Evolutionary conservation across 345 rosid genomes (phyloP).

Genomic region (Eucalyptus pumila): DNA sequence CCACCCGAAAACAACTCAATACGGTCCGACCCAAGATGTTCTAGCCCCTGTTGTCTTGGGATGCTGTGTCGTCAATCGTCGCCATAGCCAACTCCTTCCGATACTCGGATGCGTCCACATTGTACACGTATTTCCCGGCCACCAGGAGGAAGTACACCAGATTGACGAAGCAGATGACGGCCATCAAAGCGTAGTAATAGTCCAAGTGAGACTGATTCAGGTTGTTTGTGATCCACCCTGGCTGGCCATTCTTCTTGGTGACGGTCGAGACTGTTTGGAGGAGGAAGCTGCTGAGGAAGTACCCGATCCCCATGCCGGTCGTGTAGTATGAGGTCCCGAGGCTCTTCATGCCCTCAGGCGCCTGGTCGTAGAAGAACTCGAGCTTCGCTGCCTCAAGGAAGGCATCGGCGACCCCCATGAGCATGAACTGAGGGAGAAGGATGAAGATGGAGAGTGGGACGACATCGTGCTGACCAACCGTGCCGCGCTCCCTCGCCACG

Average conservation of each 20-base stretch:
- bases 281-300: conserved; percentile 51
- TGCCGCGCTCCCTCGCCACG: conserved; percentile 18
- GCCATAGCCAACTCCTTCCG: background rate
- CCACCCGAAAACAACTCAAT: background rate
- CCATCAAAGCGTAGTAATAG: conserved; percentile 48
- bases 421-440: conserved; percentile 60
- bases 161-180: conserved; percentile 31
- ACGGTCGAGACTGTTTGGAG: conserved; percentile 28
- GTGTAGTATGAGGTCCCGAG: conserved; percentile 64
- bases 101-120: conserved; percentile 16
- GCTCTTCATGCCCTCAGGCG: conserved; percentile 78
- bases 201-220: conserved; percentile 57
- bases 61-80: background rate
- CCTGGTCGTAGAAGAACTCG: conserved; percentile 81
- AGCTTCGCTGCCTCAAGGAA: conserved; percentile 67
- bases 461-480: background rate
- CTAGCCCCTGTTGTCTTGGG: background rate
- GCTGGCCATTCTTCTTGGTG: conserved; percentile 28
- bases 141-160: conserved; percentile 45
- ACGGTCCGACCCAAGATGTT: background rate
- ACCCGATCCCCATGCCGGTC: conserved; percentile 49
- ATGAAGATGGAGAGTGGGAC: conserved; percentile 43
- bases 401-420: conserved; percentile 60
- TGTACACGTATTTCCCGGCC: conserved; percentile 40
- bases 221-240: conserved; percentile 63